Conservation (phyloP, 2,329 filamentous ascomycete species). For the Blastomyces gilchristii region DNA sequence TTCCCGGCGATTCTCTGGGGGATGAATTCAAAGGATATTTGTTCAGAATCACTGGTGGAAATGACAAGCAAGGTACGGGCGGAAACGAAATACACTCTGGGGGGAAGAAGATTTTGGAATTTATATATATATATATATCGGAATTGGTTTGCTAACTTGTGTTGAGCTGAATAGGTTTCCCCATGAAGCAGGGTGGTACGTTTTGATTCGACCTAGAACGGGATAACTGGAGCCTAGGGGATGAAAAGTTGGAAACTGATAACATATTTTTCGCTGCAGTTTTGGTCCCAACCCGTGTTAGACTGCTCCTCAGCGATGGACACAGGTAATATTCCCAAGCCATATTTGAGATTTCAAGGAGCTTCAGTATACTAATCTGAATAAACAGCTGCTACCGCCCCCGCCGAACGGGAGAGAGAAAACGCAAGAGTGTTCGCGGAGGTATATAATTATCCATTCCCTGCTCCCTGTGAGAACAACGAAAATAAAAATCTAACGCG, state of each 20-base stretch:
- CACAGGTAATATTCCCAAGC: slow-evolving; percentile 48
- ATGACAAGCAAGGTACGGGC: slow-evolving; percentile 87
- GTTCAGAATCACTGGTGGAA: slow-evolving; percentile 98
- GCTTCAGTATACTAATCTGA: slow-evolving; percentile 8
- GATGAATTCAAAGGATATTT: slow-evolving; percentile 99
- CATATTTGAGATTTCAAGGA: neutral
- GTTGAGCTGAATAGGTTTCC: slow-evolving; percentile 54
- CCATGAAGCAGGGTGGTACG: slow-evolving; percentile 95
- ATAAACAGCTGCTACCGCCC: slow-evolving; percentile 77
- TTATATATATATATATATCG: slow-evolving; percentile 3
- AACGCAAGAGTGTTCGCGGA: slow-evolving; percentile 97
- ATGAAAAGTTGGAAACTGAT: slow-evolving; percentile 22
- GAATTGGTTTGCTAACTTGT: slow-evolving; percentile 20
- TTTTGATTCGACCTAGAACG: slow-evolving; percentile 24
- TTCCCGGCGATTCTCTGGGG: slow-evolving; percentile 86
- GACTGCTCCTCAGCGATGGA: slow-evolving; percentile 86
- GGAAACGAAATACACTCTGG: neutral
- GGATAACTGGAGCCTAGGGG: slow-evolving; percentile 13
- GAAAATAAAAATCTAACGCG: slow-evolving; percentile 4
- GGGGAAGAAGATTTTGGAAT: neutral
- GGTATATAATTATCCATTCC: slow-evolving; percentile 22
- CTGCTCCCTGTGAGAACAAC: slow-evolving; percentile 1
- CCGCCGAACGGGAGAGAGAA: slow-evolving; percentile 95
- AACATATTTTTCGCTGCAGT: slow-evolving; percentile 34
- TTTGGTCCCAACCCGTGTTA: slow-evolving; percentile 94